Base-by-base conservation (phyloP, 768 basidiomycete genomes). In the Collybia sordida region DNA sequence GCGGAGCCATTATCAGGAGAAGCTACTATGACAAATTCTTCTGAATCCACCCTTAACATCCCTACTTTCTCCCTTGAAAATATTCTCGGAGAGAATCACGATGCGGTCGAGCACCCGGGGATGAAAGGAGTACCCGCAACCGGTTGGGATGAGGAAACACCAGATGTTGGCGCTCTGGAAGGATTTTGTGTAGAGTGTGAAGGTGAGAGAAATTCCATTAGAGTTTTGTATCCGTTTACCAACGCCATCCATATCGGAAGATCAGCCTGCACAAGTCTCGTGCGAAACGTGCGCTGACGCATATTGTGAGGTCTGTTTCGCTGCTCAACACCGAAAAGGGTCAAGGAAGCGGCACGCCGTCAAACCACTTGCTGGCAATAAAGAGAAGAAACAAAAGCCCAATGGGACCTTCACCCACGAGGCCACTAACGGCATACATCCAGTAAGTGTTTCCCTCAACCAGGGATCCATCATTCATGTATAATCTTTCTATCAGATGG, bases 111-210 rank as follows among this genome's bases (percentile, higher is more conserved):
- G 57, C 78, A 85, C 57, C 77, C 82, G 1, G 72, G 72, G n/a
- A 56, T 61, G 6, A 62, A 65, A 45, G 67, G 69, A 28, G 59
- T 47, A 18, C 64, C 73, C 21, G 69, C 73, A 8, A 72, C 72
- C 34, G 86, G 83, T 11, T 86, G 85, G 85, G 85, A 88, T 50
- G 85, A 90, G 57, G 86, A 88, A 63, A 70, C 72, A 9, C 61
- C 63, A 8, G 69, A 73, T 50, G 73, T 66, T 35, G 71, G 75
- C 7, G 69, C 73, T 12, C 65, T 70, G 9, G 83, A 88, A 45
- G 90, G 88, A 0, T 86, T 74, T 60, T 93, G 91, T 54, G 65
- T 92, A 45, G 91, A 93, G 66, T 93, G 91, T 63, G 91, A 93
- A 81, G 91, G 91, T 90, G 52, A 59, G 65, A 53, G 3, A 15